phyloP scores from a whole-genome alignment of 768 basidiomycete genomes.

The Leccinum obscurum region DNA sequence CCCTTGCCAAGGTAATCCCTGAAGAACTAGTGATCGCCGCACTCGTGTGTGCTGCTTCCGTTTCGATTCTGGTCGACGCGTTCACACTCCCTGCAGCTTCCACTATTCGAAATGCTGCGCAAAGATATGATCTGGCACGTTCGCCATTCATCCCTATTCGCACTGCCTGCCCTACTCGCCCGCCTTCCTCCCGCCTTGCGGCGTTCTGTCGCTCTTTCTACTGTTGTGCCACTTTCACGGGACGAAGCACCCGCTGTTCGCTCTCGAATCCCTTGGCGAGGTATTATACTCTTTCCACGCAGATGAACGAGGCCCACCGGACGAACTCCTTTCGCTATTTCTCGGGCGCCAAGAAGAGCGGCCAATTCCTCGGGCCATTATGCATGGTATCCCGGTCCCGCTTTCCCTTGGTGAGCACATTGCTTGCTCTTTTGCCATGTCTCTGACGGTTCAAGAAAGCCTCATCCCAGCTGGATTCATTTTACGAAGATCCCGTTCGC shows the following conservation, averaged over 20 bases:
- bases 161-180: slow-evolving; percentile 76
- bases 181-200: slow-evolving; percentile 61
- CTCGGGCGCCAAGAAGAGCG: slow-evolving; percentile 56
- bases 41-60: slow-evolving; percentile 47
- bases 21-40: slow-evolving; percentile 63
- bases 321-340: slow-evolving; percentile 74
- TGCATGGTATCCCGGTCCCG: slow-evolving; percentile 6
- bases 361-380: slow-evolving; percentile 33
- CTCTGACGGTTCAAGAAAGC: slow-evolving; percentile 19
- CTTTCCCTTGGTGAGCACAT: slow-evolving; percentile 20
- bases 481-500: slow-evolving; percentile 67
- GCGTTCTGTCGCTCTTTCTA: slow-evolving; percentile 62
- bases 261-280: slow-evolving; percentile 86
- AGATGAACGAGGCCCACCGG: slow-evolving; percentile 62
- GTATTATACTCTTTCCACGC: slow-evolving; percentile 81
- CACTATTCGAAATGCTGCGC: slow-evolving; percentile 71
- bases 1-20: slow-evolving; percentile 85
- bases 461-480: slow-evolving; percentile 39
- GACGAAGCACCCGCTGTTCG: slow-evolving; percentile 73
- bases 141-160: slow-evolving; percentile 83
- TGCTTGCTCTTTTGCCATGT: neutral
- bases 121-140: slow-evolving; percentile 78
- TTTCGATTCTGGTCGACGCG: neutral
- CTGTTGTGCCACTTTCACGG: slow-evolving; percentile 57
- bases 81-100: slow-evolving; percentile 52